A percentile compares a stretch with the other conserved stretches of the same genome.
phyloP scores from a whole-genome alignment of 1,284 basidiomycete genomes.

The Boletellus dicymbophilus region DNA sequence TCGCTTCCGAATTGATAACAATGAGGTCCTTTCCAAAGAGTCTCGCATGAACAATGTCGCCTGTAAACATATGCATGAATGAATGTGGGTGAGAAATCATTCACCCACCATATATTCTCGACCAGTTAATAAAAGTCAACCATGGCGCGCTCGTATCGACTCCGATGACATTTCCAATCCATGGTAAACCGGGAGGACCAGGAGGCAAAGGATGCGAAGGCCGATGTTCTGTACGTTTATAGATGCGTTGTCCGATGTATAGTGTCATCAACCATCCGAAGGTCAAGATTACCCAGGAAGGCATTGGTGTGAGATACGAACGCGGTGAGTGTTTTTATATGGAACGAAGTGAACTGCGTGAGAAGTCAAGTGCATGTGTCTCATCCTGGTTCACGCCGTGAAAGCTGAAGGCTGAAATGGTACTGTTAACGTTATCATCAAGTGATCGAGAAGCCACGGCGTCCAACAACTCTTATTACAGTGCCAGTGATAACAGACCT shows the following conservation, averaged over 20 bases:
- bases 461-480: no score
- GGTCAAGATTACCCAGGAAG: no score
- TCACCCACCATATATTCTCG: constrained; percentile 9
- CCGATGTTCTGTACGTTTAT: background rate
- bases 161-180: constrained; percentile 8
- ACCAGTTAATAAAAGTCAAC: constrained; percentile 20
- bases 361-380: no score
- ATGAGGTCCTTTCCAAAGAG: constrained; percentile 35
- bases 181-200: constrained; percentile 7
- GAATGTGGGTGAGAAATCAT: no score
- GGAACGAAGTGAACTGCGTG: no score
- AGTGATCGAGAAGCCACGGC: no score
- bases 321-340: no score
- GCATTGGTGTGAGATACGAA: no score
- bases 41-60: constrained; percentile 29
- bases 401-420: no score
- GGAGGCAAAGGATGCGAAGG: constrained; percentile 17
- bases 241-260: background rate
- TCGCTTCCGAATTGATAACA: constrained; percentile 28
- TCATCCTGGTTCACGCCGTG: no score
- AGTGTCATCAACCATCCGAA: background rate
- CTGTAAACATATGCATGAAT: constrained; percentile 5
- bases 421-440: no score
- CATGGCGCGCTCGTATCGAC: constrained; percentile 14
- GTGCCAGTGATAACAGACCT: no score